Base-by-base conservation (phyloP, 345 rosid genomes). In the Corchorus olitorius region DNA sequence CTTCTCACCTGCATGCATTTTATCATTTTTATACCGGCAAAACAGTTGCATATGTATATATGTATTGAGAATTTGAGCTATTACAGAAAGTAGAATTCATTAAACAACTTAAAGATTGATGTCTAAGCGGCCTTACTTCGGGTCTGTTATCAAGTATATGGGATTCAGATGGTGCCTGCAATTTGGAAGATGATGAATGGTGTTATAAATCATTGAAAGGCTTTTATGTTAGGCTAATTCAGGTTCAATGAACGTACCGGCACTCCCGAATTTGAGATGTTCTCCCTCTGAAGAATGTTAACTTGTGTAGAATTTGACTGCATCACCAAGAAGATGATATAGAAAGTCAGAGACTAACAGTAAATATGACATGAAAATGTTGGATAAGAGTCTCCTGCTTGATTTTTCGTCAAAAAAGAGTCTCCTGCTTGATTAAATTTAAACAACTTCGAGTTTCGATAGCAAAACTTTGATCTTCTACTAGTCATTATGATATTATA, bases 1-100 rank as follows among this genome's bases (percentile, higher is more conserved):
- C 73, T 87, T 80, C 99, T 87, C 65, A 94, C 95, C 96, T 89
- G 89, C 67, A 81, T 50, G 71, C 61, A 72, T 45, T 27, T 56
- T 10, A 17, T 22, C 55, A n/a, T 54, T 4, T 13, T 39, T 39
- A 39, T 39, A 39, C 43, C 43, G 3, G 43, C 43, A 39, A 6
- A 39, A 39, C 6, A 6, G 43, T 39, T 39, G 43, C 43, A 39
- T 39, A 39, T 39, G n/a, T 52, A 13, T 27, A 11, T 6, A 17
- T 1, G 3, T 3, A 37, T 10, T 7, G 33, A 27, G 27, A 27
- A 27, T 27, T 34, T 37, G 6, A 53, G 17, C 19, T 4, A n/a
- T 0, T 52, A 37, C 1, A 19, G 6, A 6, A 15, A 54, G 39
- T 22, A 33, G 52, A 75, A 20, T 16, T 3, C 15, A 5, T 45